Base-by-base conservation (phyloP, 2,329 filamentous ascomycete genomes). In the Aschersonia sp. region DNA sequence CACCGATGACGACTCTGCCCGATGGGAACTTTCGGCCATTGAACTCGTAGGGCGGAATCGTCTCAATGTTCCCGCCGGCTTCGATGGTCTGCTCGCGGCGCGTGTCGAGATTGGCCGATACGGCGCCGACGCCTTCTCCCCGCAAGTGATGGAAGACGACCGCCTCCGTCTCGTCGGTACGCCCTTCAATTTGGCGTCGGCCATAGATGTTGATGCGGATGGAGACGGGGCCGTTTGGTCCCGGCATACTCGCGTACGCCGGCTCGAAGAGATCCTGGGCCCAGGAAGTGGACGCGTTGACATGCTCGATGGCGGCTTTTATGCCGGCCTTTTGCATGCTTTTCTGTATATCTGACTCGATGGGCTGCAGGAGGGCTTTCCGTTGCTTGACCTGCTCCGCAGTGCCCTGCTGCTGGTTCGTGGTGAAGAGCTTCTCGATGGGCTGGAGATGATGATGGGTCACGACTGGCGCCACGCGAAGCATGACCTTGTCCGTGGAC, bases 211-310 rank as follows among this genome's bases (percentile, higher is more conserved):
- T 55, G 6, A 68, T 52, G 9, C 59, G 59, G 6, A 67, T 48
- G 0, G 54, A 49, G 6, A 64, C 52, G 2, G 60, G 50, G 0
- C 62, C 61, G 5, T 60, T 32, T 1, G 62, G 61, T 0, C 63
- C 64, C 0, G 65, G 65, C 55, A 67, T 67, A 47, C 58, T 64
- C 3, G 56, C 53, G 49, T 64, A 68, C 0, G 52, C 64, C 0
- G 65, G 59, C 51, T 68, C 64, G 22, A 68, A 47, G 35, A 64
- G 57, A 46, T 69, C 65, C 48, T 67, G 65, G 2, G 59, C 57
- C 66, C 64, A 69, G 43, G 60, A 51, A 48, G 66, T 62, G 29
- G 49, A 48, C 2, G 50, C 48, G 22, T 58, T 52, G 49, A 65
- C 47, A 5, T 53, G 46, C 6, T 54, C 45, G 1, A 65, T 47